Percentiles rank a stretch among this genome's conserved stretches.
Conservation (phyloP, 2,329 filamentous ascomycete species). For the Colletotrichum coccodes region DNA sequence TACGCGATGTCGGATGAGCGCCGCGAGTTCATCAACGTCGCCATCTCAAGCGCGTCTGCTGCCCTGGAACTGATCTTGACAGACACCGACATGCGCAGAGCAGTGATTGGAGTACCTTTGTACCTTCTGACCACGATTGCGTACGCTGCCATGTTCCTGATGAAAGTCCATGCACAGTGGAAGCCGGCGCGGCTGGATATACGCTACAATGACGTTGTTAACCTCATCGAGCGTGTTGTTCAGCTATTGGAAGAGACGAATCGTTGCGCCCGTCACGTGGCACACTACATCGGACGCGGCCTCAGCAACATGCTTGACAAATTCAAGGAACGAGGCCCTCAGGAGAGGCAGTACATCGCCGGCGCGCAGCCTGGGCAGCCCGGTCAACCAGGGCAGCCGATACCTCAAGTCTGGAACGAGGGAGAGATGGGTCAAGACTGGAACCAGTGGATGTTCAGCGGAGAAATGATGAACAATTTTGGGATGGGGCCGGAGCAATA, state of each 20-base stretch:
- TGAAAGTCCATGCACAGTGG: constrained; percentile 45
- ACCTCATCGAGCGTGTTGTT: constrained; percentile 39
- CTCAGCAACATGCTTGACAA: constrained; percentile 43
- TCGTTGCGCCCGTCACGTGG: constrained; percentile 41
- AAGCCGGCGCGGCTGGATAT: constrained; percentile 39
- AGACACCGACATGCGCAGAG: constrained; percentile 42
- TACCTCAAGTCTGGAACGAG: constrained; percentile 16
- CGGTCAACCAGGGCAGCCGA: constrained; percentile 1
- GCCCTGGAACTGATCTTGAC: constrained; percentile 42
- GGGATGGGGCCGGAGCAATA: constrained; percentile 34
- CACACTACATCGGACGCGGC: constrained; percentile 41
- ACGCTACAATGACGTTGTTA: constrained; percentile 43
- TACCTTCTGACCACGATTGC: constrained; percentile 46
- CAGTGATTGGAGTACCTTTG: constrained; percentile 44
- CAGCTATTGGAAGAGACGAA: constrained; percentile 38
- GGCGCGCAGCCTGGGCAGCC: not conserved
- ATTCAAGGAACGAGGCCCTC: constrained; percentile 37
- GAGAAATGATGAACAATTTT: constrained; percentile 34
- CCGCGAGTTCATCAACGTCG: constrained; percentile 54
- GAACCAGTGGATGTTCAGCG: constrained; percentile 41
- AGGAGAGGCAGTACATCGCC: constrained; percentile 10
- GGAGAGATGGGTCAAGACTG: constrained; percentile 33
- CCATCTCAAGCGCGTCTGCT: constrained; percentile 46
- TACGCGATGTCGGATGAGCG: constrained; percentile 55
- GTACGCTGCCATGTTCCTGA: constrained; percentile 44